phyloP scores from a whole-genome alignment of 1,284 basidiomycete genomes.

The Waitea zeae region DNA sequence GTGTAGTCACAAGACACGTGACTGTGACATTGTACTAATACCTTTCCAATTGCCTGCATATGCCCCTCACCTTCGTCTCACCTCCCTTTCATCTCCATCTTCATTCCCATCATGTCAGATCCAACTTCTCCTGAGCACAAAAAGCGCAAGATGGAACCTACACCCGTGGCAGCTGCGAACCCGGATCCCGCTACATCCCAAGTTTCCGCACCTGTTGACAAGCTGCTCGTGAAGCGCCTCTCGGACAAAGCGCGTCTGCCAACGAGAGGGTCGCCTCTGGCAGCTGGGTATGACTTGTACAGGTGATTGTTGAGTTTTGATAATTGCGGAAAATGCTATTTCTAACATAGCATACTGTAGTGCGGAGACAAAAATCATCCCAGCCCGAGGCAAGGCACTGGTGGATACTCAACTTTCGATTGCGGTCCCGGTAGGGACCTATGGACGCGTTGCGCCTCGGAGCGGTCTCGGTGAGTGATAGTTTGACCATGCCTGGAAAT shows the following conservation, averaged over 20 bases:
- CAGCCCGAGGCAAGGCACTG: conserved; percentile 77
- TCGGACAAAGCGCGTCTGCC: conserved; percentile 75
- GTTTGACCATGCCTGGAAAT: neutral
- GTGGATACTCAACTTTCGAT: conserved; percentile 85
- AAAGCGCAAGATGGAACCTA: conserved; percentile 46
- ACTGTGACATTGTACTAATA: no score
- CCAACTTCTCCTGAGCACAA: conserved; percentile 24
- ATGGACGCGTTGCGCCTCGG: conserved; percentile 90
- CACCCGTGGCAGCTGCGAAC: conserved; percentile 12
- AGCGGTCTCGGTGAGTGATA: conserved; percentile 68
- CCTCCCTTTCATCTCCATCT: conserved; percentile 2
- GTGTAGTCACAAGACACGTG: no score
- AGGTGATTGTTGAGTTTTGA: no score
- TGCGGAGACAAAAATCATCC: conserved; percentile 63
- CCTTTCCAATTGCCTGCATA: no score
- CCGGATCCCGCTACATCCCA: conserved; percentile 10
- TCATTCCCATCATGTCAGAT: conserved; percentile 8
- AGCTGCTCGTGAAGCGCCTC: conserved; percentile 74
- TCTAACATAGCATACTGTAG: conserved; percentile 22
- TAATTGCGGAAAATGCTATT: no score
- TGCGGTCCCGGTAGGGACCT: conserved; percentile 84
- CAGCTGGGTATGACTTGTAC: conserved; percentile 93
- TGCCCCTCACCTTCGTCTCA: conserved; percentile 4
- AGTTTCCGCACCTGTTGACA: conserved; percentile 25
- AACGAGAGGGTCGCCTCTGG: conserved; percentile 69